Evolutionary conservation across 148 eudicot genomes (phyloP), one percentile per base, ranked within the genome.

Genomic region (Amaranthus hypochondriacus): DNA sequence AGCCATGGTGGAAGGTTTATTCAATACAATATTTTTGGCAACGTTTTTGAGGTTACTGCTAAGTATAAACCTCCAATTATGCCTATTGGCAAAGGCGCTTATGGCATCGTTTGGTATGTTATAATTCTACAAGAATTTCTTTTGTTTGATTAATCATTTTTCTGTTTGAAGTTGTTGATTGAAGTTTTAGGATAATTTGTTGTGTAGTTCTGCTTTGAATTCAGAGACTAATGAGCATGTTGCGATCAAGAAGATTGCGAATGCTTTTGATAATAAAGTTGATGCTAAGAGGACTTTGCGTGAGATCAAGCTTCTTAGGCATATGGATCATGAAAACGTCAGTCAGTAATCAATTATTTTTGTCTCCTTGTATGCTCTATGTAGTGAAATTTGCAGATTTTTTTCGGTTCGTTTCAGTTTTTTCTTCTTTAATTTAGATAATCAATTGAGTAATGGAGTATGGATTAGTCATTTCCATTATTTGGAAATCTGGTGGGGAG

Each of bases 21-120:
- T 3, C 95, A 93, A 53, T 93, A 91, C 85, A 88, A 93, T 76
- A 91, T 93, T 28, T 91, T 91, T 65, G 98, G 95, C 12, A 91
- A 93, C 81, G 78, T 91, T 48, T 93, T 93, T 73, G 98, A 93
- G 74, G 97, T 93, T 66, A 91, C 97, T 13, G 78, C 90, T 3
- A 94, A 91, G 83, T 91, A 94, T 76, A 91, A 88, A 56, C 97
- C 98, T 21, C 98, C 98, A 4, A 89, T 94, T 79, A 87, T 89
- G 95, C 97, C 98, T 7, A 94, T 94, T 73, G 98, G 98, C 47
- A 94, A 91, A 73, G 98, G 98, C 68, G 98, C 98, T 42, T 94
- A 94, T 72, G 98, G 98, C 84, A 91, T 94, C 78, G 98, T 94
- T 56, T 94, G 98, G 98, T 92, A 85, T 11, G 9, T 50, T 28